Percentiles rank a stretch among this genome's conserved stretches.
These are phyloP conservation scores for Mrakia frigida DNA, from an alignment of 768 basidiomycete species.

Conservation along the genomic window DNA sequence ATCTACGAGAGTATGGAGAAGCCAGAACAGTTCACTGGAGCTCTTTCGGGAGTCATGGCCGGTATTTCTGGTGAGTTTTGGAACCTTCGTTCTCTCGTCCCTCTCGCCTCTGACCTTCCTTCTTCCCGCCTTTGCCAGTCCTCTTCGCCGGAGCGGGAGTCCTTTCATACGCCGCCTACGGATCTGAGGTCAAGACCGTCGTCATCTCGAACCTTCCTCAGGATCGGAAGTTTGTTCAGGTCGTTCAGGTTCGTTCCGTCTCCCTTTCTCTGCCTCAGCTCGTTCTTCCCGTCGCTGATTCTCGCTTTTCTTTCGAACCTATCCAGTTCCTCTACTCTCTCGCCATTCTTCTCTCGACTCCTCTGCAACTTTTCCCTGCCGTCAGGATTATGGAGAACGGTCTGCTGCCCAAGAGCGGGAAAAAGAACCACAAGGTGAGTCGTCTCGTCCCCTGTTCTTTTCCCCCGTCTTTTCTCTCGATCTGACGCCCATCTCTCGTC, in stretches of 20 bases:
- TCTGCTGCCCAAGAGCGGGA: slow-evolving; percentile 77
- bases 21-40: slow-evolving; percentile 84
- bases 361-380: slow-evolving; percentile 95
- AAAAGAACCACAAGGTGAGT: slow-evolving; percentile 51
- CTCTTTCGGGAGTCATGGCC: slow-evolving; percentile 86
- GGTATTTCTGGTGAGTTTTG: slow-evolving; percentile 59
- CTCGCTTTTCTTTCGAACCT: slow-evolving; percentile 1
- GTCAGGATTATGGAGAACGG: slow-evolving; percentile 96
- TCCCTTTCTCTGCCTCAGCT: not conserved
- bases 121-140: slow-evolving; percentile 47
- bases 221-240: slow-evolving; percentile 77
- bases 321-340: slow-evolving; percentile 71
- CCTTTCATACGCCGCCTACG: slow-evolving; percentile 82
- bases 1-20: slow-evolving; percentile 95
- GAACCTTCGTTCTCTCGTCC: slow-evolving; percentile 17
- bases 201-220: slow-evolving; percentile 89
- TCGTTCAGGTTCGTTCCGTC: slow-evolving; percentile 49
- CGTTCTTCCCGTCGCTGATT: not conserved
- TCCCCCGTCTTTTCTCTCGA: not conserved
- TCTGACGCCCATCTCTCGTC: not conserved
- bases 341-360: slow-evolving; percentile 81
- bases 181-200: slow-evolving; percentile 80
- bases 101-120: not conserved
- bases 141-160: slow-evolving; percentile 84
- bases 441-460: not conserved